Base-by-base conservation (phyloP, 805 yeast species). In the Metschnikowia proteae region DNA sequence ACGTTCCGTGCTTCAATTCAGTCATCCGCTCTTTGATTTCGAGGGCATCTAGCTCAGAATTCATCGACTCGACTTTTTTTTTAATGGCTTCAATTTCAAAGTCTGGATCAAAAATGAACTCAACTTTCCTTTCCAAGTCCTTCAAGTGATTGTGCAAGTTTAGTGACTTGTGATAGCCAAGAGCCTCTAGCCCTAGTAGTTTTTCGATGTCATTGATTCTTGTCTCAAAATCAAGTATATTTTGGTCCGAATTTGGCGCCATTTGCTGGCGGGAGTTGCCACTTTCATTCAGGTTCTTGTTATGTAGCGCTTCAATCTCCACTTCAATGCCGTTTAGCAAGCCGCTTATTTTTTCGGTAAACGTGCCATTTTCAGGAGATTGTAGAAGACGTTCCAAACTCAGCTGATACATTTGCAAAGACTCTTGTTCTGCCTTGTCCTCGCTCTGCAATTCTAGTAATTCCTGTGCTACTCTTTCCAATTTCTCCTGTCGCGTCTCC, bases 401-500 rank as follows among this genome's bases (percentile, higher is more conserved):
- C 3, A 23, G 35, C 26, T 38, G 44, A 25, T 45, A 46, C 9
- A 11, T 30, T 22, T 35, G 42, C 8, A 48, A 34, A 25, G 35
- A 34, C n/a, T 37, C 13, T 22, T 29, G 29, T 28, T 49, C 53
- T 5, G 36, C 52, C 13, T 38, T 42, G 7, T 49, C 49, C 23
- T 47, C 56, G 10, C n/a, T 38, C 41, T 62, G 56, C 2, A 74
- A 49, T 47, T 72, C 76, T n/a, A 61, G 61, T 37, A 76, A 49
- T 48, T 76, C 81, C 9, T 61, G 55, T 5, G 62, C 54, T 28
- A 76, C 67, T 38, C 80, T 51, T 6, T 63, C 62, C 32, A 76
- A 45, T 50, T 64, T 68, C 58, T 73, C 75, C 31, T 60, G 70
- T 22, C 56, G 53, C 0, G 76, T 68, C 52, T 76, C 80, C 26